phyloP scores from a whole-genome alignment of 2,329 filamentous ascomycete genomes.

The Colletotrichum musae region DNA sequence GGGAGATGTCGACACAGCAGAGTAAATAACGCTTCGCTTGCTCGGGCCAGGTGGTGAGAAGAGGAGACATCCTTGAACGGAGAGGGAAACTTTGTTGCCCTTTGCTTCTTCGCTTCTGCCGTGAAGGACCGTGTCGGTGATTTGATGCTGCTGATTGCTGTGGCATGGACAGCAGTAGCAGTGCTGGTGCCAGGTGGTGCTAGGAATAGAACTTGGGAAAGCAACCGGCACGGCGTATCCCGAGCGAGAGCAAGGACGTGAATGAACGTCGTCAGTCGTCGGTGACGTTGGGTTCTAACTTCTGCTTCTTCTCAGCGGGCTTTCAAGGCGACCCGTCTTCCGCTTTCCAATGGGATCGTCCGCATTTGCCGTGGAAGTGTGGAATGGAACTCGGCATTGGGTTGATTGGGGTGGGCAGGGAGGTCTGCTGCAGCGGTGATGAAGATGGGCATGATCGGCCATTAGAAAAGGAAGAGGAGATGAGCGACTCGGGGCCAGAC shows the following conservation, averaged over 20 bases:
- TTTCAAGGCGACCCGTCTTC: too few species aligned
- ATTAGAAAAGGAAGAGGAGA: slow-evolving; percentile 20
- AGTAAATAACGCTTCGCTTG: neutral
- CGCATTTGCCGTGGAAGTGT: slow-evolving; percentile 20
- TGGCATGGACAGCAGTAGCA: neutral
- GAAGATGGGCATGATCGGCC: slow-evolving; percentile 38
- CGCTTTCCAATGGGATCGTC: neutral
- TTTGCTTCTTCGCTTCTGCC: neutral
- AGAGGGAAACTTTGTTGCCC: slow-evolving; percentile 9
- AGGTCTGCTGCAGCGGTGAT: slow-evolving; percentile 32
- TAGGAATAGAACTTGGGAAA: slow-evolving; percentile 29
- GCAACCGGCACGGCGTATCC: slow-evolving; percentile 20
- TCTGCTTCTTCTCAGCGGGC: too few species aligned
- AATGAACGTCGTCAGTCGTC: neutral
- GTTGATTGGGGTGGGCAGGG: slow-evolving; percentile 25
- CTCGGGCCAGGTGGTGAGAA: neutral
- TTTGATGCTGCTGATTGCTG: neutral
- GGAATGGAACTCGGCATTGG: slow-evolving; percentile 30
- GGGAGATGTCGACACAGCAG: neutral
- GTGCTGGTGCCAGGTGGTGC: slow-evolving; percentile 4
- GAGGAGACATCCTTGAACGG: slow-evolving; percentile 12
- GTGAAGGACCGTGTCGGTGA: slow-evolving; percentile 11
- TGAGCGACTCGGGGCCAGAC: slow-evolving; percentile 24
- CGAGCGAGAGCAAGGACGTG: neutral
- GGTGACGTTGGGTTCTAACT: neutral